phyloP scores from a whole-genome alignment of 176 grass and related monocot species.

The Olyra latifolia region DNA sequence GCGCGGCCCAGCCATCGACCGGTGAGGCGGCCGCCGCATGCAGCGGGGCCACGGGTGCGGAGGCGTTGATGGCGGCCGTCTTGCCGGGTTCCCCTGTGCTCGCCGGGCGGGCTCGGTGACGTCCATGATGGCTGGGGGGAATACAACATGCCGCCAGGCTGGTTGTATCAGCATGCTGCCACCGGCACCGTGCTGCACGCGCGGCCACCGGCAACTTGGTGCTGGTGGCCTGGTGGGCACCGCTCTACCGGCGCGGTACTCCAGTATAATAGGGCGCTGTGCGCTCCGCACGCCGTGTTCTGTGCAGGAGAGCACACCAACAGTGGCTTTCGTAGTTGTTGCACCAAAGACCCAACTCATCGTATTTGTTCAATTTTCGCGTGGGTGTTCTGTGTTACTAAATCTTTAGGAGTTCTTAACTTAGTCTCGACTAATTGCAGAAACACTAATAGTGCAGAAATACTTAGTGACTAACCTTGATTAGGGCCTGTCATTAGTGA shows the following conservation, averaged over 20 bases:
- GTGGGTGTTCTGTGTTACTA: no score
- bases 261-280: no score
- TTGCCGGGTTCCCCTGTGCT: not conserved
- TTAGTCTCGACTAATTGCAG: no score
- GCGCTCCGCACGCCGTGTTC: not conserved
- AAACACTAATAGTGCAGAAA: no score
- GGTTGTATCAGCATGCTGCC: not conserved
- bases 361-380: no score
- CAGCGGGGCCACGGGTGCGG: not conserved
- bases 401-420: no score
- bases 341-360: no score
- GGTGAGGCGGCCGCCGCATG: not conserved
- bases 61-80: conserved; percentile 25
- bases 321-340: not conserved
- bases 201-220: not conserved
- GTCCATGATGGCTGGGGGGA: not conserved
- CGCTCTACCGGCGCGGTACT: no score
- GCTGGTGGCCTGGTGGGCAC: no score
- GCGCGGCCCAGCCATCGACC: not conserved
- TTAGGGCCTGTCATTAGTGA: no score
- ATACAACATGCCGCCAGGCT: not conserved
- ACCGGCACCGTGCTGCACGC: not conserved
- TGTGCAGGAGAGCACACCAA: not conserved
- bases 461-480: no score
- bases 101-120: not conserved